Evolutionary conservation across 1,284 basidiomycete species (phyloP), one percentile per base, ranked within the genome.

Genomic region (Ganoderma meredithae): DNA sequence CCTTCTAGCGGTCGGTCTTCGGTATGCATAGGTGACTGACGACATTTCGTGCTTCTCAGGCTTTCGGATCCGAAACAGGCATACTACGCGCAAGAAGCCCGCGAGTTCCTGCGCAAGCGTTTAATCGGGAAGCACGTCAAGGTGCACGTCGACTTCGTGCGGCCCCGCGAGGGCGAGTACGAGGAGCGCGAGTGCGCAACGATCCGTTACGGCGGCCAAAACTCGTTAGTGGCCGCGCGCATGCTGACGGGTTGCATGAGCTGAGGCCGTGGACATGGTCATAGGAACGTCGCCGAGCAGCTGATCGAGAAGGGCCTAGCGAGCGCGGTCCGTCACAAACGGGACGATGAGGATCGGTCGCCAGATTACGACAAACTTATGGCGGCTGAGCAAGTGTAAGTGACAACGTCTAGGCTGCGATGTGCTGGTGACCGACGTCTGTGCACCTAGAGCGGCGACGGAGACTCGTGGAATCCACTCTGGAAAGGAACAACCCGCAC

Each of bases 261-360:
- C 53, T 69, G 5, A 71, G 31, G 58, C 55, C 33, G 12, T 62
- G 31, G 44, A n/a, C 55, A 8, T 62, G 31, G 44, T 19, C 55
- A 8, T 74, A 96, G 93, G 66, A 98, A 98, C 78, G 84, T 99
- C 60, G 93, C 96, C 1, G 95, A 97, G 77, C 93, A 96, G 77
- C 84, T 99, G 43, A 91, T 98, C 69, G 96, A 98, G 78, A 95
- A 95, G 76, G 97, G 97, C 60, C 83, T 98, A 13, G 95, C 95
- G 2, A 93, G 91, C 64, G 94, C 95, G 10, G 90, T 98, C 56
- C 90, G 97, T 61, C 97, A 99, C 81, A 93, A 91, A 74, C 90
- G 95, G 53, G 97, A 98, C 74, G 97, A 99, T 77, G 97, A 99
- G 80, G 95, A 97, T 74, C 90, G 96, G 62, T 97, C 96, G 25